Evolutionary conservation across 208 protist species (phyloP), one percentile per base, ranked within the genome.

Genomic region (Paratrypanosoma confusum): DNA sequence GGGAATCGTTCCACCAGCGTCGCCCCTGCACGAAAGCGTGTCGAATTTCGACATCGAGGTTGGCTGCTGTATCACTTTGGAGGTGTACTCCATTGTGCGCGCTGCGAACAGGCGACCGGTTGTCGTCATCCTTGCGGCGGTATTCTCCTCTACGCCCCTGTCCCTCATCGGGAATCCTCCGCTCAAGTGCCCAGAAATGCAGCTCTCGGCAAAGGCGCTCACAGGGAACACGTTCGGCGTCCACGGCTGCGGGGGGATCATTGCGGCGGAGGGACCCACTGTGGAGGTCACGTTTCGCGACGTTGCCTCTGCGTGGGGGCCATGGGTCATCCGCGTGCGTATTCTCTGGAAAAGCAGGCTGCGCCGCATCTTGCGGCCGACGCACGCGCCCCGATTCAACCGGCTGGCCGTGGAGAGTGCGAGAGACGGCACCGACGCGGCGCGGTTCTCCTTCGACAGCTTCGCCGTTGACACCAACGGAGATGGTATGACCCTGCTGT

Each of bases 81-180:
- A 55, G 5, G 58, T 54, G 0, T 84, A 87, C 51, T 48, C 26
- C 2, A 22, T 87, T 7, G 43, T 82, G 7, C 53, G 39, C 3
- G 75, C 83, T 6, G 39, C 56, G 14, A 87, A 86, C 47, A 70
- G 76, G 6, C 39, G 70, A n/a, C 81, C 79, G 47, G 73, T 89
- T 5, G 36, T 92, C 3, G 62, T 92, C 4, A 46, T 63, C 5
- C 35, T 80, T 17, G 35, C 57, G 7, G 54, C 73, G 0, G 39
- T 31, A 25, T 76, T 63, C 45, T 72, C 70, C 8, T 39, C 44
- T 8, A 66, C 56, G 14, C 50, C 57, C 1, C 45, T 71, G 4
- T 71, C 73, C 1, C 64, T 92, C 1, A 45, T 87, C 17, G 83
- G 83, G 2, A 44, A 62, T 18, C 76, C 77, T 3, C 5, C n/a